Base-by-base conservation (phyloP, 495 filamentous ascomycete genomes). In the Saxophila tyrrhenica region DNA sequence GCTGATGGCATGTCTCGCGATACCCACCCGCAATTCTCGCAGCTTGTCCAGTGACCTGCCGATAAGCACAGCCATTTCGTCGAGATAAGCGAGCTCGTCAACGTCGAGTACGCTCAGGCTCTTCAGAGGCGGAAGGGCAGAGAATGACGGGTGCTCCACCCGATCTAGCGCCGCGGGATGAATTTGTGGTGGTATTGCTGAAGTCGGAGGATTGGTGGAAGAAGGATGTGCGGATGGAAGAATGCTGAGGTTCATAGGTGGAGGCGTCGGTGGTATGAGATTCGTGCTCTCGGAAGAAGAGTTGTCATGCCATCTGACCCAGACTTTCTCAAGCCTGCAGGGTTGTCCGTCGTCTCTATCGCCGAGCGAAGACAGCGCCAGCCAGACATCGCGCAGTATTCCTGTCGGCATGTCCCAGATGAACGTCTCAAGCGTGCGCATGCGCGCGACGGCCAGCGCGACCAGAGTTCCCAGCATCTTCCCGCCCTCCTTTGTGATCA, bases 331-430 rank as follows among this genome's bases (percentile, higher is more conserved):
- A 53, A 95, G 69, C 9, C 84, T 83, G 61, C 83, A 80, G 23
- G 83, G 73, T 48, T 77, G 71, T 16, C 75, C 72, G n/a, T 76
- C 65, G 15, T 76, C 70, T 43, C 81, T 70, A 59, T 83, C 77
- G 24, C 81, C 82, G 21, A 92, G 72, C 0, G 85, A 91, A 0
- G 83, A 76, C 39, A 96, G 74, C 21, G 91, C 83, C 62, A 89
- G 77, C 77, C 91, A 97, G 25, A 94, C 83, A 60, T 94, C 87
- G 47, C 89, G 78, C 39, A 91, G 69, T 22, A 95, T 84, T 0
- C 91, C 91, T 0, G 89, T 95, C 0, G 89, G 88, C 90, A 95
- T 95, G 65, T 97, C 90, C 91, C 91, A 97, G 11, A 89, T 73
- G 61, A 97, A 97, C 0, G 82, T 83, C 67, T 97, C 89, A 19